A percentile compares a stretch with the other conserved stretches of the same genome.
phyloP scores from a whole-genome alignment of 768 basidiomycete species.

The Atractiella rhizophila region DNA sequence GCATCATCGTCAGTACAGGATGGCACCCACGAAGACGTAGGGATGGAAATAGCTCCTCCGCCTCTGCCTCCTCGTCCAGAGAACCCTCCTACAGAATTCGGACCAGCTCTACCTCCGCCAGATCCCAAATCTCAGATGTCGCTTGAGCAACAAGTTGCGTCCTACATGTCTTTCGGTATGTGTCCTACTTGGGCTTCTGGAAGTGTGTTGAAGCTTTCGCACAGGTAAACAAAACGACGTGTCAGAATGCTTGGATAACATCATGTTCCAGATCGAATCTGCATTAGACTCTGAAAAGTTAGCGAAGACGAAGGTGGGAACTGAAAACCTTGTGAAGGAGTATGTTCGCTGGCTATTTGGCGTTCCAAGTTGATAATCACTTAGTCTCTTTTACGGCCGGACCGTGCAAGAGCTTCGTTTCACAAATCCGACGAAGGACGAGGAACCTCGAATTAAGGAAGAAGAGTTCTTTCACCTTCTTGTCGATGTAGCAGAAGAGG shows the following conservation, averaged over 20 bases:
- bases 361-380: not conserved
- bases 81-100: too few species aligned
- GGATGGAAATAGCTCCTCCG: too few species aligned
- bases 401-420: slow-evolving; percentile 34
- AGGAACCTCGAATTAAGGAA: slow-evolving; percentile 50
- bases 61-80: too few species aligned
- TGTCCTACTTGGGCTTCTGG: not conserved
- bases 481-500: slow-evolving; percentile 70
- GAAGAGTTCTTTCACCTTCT: slow-evolving; percentile 83
- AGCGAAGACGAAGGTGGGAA: slow-evolving; percentile 26
- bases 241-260: slow-evolving; percentile 96
- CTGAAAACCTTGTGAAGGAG: slow-evolving; percentile 62
- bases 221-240: slow-evolving; percentile 93
- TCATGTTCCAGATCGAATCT: slow-evolving; percentile 95
- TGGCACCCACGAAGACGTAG: too few species aligned
- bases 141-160: slow-evolving; percentile 7
- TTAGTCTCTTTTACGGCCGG: slow-evolving; percentile 67
- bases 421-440: slow-evolving; percentile 8
- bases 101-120: too few species aligned
- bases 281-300: slow-evolving; percentile 36
- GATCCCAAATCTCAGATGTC: too few species aligned
- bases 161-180: slow-evolving; percentile 12
- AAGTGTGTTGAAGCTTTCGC: too few species aligned
- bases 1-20: too few species aligned
- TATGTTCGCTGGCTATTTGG: slow-evolving; percentile 18